A percentile compares a stretch with the other conserved stretches of the same genome.
Conservation (phyloP, 1,284 basidiomycete genomes). For the Marasmius tenuissimus region DNA sequence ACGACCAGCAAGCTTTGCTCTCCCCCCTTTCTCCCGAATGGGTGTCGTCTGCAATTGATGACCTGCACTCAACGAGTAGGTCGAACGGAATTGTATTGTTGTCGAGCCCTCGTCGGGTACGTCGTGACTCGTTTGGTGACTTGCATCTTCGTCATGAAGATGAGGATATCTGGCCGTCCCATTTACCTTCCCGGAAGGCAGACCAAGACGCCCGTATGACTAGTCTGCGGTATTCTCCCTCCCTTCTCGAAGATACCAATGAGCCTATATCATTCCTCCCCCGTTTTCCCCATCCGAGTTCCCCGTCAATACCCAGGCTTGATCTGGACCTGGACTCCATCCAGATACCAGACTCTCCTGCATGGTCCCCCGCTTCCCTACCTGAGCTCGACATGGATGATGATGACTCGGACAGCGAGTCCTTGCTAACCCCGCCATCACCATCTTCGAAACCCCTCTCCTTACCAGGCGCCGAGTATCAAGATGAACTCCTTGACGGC, state of each 20-base stretch:
- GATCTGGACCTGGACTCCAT: not conserved
- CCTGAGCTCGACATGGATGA: constrained; percentile 5
- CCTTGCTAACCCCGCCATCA: not conserved
- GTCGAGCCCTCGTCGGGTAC: not conserved
- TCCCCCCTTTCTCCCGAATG: constrained; percentile 37
- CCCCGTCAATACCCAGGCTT: constrained; percentile 5
- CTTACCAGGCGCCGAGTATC: constrained; percentile 5
- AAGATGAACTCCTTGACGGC: not conserved
- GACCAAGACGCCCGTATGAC: not conserved
- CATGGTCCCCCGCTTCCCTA: not conserved
- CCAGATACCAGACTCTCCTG: not conserved
- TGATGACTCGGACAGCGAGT: not conserved
- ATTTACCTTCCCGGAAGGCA: not conserved
- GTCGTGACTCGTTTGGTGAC: not conserved
- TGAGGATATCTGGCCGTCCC: not conserved
- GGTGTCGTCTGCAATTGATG: constrained; percentile 9
- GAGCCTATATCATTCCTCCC: not conserved
- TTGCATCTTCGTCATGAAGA: not conserved
- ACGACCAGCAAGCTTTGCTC: constrained; percentile 19
- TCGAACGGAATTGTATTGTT: constrained; percentile 9
- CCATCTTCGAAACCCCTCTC: constrained; percentile 5
- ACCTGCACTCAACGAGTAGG: constrained; percentile 5
- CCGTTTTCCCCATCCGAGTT: constrained; percentile 1
- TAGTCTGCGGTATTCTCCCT: not conserved
- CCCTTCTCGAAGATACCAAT: not conserved